Evolutionary conservation across 306 rosid genomes (phyloP).

Genomic region (Phaseolus lunatus): DNA sequence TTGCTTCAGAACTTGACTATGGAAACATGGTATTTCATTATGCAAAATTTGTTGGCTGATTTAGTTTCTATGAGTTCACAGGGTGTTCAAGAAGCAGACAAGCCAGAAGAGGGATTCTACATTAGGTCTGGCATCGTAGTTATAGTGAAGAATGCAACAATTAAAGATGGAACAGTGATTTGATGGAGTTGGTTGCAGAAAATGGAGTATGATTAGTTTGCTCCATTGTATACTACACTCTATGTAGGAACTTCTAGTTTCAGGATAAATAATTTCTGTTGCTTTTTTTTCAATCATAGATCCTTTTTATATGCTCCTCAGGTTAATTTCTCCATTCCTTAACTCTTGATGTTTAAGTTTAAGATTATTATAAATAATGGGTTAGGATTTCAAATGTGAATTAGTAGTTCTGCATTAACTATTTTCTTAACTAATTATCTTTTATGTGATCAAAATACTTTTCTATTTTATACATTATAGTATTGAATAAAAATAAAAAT

Average conservation of each 20-base stretch:
- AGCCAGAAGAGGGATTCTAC: slow-evolving; percentile 71
- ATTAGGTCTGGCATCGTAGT: slow-evolving; percentile 75
- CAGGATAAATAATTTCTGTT: slow-evolving; percentile 18
- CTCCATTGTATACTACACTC: slow-evolving; percentile 19
- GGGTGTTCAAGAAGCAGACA: slow-evolving; percentile 90
- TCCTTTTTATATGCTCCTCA: neutral
- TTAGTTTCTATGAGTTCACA: slow-evolving; percentile 44
- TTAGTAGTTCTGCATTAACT: too few species aligned
- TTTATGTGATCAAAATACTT: too few species aligned
- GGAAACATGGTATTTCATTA: slow-evolving; percentile 20
- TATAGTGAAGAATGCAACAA: slow-evolving; percentile 81
- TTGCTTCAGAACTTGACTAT: neutral
- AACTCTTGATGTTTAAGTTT: too few species aligned
- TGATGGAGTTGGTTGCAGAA: slow-evolving; percentile 39
- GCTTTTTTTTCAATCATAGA: slow-evolving; percentile 10
- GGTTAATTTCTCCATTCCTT: too few species aligned
- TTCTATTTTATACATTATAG: too few species aligned
- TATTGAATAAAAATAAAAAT: too few species aligned
- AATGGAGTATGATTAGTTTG: slow-evolving; percentile 13
- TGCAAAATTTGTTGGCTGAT: slow-evolving; percentile 13
- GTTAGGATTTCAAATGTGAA: too few species aligned
- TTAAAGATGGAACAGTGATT: slow-evolving; percentile 73
- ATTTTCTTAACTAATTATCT: too few species aligned
- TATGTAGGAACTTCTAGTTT: slow-evolving; percentile 3
- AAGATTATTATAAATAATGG: too few species aligned